Evolutionary conservation across 2,329 filamentous ascomycete species (phyloP), one percentile per base, ranked within the genome.

Genomic region (Penicillium sp.): DNA sequence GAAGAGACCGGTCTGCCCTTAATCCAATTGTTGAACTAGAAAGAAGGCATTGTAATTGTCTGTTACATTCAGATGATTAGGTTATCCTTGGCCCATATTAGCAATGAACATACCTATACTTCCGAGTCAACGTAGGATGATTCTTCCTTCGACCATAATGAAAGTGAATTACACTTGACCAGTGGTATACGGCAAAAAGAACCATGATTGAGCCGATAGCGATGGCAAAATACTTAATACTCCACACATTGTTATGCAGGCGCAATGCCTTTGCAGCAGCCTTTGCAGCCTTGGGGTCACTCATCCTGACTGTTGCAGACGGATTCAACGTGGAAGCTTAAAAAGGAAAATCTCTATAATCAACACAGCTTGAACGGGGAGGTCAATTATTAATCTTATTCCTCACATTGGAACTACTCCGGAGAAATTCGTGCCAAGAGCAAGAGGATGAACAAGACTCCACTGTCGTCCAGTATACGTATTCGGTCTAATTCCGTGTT

Each of bases 181-280:
- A 63, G 36, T 63, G 60, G 15, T 48, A 50, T 49, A 56, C 9
- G 12, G 43, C 53, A 36, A 53, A 57, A 21, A 62, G 35, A 21
- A 53, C 44, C 60, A 63, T 63, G 9, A 62, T 60, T 3, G 49
- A 35, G 1, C 61, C 61, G 6, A 62, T 60, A 29, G 54, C 39
- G 15, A 63, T 63, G 8, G 61, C 60, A 52, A 60, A 60, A 21
- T 60, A 63, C 21, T 63, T 58, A n/a, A 42, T 42, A n/a, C 29
- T 53, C 61, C 61, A 63, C 27, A 50, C 57, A 51, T 63, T 63
- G 5, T 55, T 45, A n/a, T 13, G 49, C 45, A 52, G 53, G 7
- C 57, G 59, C n/a, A 58, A 33, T 38, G 21, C 21, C 17, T 38
- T 53, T 5, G 4, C 4, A 15, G 31, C 29, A 36, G 21, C 17